Evolutionary conservation across 768 basidiomycete species (phyloP).

Genomic region (Russula virescens): DNA sequence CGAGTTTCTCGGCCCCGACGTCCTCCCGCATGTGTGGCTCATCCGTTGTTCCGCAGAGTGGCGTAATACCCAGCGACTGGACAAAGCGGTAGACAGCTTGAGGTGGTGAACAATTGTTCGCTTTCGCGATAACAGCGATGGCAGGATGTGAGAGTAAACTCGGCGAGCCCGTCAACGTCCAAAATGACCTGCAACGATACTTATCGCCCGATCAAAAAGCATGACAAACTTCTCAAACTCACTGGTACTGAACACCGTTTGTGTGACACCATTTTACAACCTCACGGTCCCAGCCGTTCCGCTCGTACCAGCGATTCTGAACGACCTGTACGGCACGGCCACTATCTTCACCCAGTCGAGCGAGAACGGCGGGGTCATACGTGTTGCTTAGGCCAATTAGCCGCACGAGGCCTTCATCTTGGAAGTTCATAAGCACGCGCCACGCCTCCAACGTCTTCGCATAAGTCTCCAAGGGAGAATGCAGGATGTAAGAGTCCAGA

Average conservation of each 20-base stretch:
- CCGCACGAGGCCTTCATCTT: slow-evolving; percentile 57
- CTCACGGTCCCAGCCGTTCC: slow-evolving; percentile 66
- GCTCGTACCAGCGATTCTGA: slow-evolving; percentile 82
- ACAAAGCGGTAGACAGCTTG: slow-evolving; percentile 67
- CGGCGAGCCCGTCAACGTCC: slow-evolving; percentile 81
- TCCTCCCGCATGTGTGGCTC: slow-evolving; percentile 65
- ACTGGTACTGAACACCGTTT: slow-evolving; percentile 72
- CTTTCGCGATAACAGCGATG: slow-evolving; percentile 40
- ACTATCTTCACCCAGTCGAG: slow-evolving; percentile 45
- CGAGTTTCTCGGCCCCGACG: slow-evolving; percentile 40
- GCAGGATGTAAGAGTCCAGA: slow-evolving; percentile 74
- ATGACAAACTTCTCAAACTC: slow-evolving; percentile 23
- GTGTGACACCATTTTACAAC: slow-evolving; percentile 60
- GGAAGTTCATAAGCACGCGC: slow-evolving; percentile 52
- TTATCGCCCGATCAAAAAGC: background rate
- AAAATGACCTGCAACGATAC: slow-evolving; percentile 57
- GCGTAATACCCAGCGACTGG: slow-evolving; percentile 59
- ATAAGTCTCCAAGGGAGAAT: slow-evolving; percentile 60
- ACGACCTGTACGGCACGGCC: slow-evolving; percentile 57
- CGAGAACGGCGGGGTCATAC: slow-evolving; percentile 56
- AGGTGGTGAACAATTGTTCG: slow-evolving; percentile 49
- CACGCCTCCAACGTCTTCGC: slow-evolving; percentile 66
- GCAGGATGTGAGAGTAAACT: slow-evolving; percentile 47
- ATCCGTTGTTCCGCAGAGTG: slow-evolving; percentile 70
- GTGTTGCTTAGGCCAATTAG: slow-evolving; percentile 74